These are phyloP conservation scores for Xylaria flabelliformis DNA, from an alignment of 495 filamentous ascomycete species.

Conservation along the genomic window DNA sequence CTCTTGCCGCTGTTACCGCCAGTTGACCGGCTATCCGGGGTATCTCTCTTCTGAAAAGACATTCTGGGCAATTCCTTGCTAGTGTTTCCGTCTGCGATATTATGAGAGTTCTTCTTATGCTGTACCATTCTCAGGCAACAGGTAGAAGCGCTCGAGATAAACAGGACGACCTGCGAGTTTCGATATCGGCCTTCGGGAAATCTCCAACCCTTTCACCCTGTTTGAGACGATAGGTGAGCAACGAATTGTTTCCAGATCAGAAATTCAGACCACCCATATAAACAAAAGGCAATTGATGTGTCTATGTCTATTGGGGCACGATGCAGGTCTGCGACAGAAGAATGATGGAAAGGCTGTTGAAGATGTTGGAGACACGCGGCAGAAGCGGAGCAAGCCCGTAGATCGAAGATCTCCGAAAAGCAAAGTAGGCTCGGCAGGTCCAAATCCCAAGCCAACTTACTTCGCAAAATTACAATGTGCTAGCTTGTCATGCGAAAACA, in stretches of 20 bases:
- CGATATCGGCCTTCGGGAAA: conserved; percentile 71
- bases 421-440: conserved; percentile 32
- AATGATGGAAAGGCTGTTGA: conserved; percentile 36
- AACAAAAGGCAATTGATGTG: conserved; percentile 33
- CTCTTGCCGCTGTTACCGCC: conserved; percentile 52
- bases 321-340: conserved; percentile 29
- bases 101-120: conserved; percentile 57
- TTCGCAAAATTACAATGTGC: conserved; percentile 29
- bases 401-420: conserved; percentile 22
- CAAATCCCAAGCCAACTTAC: conserved; percentile 34
- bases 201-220: conserved; percentile 74
- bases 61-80: conserved; percentile 63
- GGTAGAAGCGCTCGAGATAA: conserved; percentile 63
- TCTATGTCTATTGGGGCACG: conserved; percentile 22
- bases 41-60: conserved; percentile 81
- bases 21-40: conserved; percentile 55
- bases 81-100: conserved; percentile 50
- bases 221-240: conserved; percentile 35
- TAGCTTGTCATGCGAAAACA: conserved; percentile 36
- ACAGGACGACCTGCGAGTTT: conserved; percentile 76
- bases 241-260: conserved; percentile 23
- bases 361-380: conserved; percentile 36
- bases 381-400: conserved; percentile 38
- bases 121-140: conserved; percentile 86
- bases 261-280: conserved; percentile 16